A percentile compares a stretch with the other conserved stretches of the same genome.
These are phyloP conservation scores for Aspergillus eucalypticola DNA, from an alignment of 2,329 filamentous ascomycete genomes.

Conservation along the genomic window DNA sequence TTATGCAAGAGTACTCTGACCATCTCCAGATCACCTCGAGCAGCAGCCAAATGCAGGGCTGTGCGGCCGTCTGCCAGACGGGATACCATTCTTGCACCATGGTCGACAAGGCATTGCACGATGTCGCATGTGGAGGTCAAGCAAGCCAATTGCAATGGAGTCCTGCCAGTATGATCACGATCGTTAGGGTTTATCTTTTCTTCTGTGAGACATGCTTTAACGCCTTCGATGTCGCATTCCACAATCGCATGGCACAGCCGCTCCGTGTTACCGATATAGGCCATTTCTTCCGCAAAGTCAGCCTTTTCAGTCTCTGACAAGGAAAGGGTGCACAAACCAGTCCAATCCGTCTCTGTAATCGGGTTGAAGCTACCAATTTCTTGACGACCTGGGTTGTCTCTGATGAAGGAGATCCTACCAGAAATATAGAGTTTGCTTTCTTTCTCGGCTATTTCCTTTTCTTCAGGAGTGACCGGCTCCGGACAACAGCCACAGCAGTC, in stretches of 20 bases:
- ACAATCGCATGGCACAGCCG: conserved; percentile 79
- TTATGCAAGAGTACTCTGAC: conserved; percentile 71
- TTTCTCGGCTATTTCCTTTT: conserved; percentile 68
- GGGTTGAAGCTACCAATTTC: conserved; percentile 74
- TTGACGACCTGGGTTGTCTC: conserved; percentile 79
- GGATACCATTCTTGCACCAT: conserved; percentile 70
- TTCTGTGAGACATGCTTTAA: conserved; percentile 69
- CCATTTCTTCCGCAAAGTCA: conserved; percentile 63
- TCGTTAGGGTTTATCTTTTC: conserved; percentile 70
- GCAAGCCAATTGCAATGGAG: conserved; percentile 75
- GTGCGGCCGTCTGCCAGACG: conserved; percentile 78
- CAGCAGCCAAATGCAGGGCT: conserved; percentile 77
- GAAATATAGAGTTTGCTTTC: conserved; percentile 76
- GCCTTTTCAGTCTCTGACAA: background rate
- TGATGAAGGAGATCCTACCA: conserved; percentile 71
- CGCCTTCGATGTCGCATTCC: conserved; percentile 68
- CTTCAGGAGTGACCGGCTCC: conserved; percentile 66
- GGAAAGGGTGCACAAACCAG: conserved; percentile 37
- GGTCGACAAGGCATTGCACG: conserved; percentile 69
- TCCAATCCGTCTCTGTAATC: conserved; percentile 80
- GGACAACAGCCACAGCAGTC: conserved; percentile 85
- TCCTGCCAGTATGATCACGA: conserved; percentile 75
- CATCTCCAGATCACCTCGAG: conserved; percentile 67
- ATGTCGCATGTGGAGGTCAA: conserved; percentile 68
- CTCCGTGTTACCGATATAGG: conserved; percentile 78